phyloP scores from a whole-genome alignment of 805 yeast species.

The Hanseniaspora valbyensis region DNA sequence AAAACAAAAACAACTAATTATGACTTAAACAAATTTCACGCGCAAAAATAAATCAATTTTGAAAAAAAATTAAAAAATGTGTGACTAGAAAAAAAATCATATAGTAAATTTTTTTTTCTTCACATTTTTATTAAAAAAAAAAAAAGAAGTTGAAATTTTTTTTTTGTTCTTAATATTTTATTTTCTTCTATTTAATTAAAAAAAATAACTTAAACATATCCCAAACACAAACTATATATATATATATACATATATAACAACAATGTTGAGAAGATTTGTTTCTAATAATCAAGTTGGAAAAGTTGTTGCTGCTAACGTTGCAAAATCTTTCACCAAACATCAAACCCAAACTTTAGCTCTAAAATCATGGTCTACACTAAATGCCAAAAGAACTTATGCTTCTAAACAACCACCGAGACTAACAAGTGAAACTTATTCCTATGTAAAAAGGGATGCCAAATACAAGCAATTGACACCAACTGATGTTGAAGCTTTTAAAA shows the following conservation, averaged over 20 bases:
- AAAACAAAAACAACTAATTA: no score
- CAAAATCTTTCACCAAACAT: background rate
- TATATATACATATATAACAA: background rate
- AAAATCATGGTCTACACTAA: background rate
- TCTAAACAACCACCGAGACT: conserved; percentile 29
- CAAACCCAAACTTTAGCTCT: background rate
- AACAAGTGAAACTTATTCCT: conserved; percentile 62
- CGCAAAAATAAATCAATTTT: no score
- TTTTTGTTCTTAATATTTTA: no score
- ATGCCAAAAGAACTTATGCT: conserved; percentile 4
- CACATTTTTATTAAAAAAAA: no score
- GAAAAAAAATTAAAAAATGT: no score
- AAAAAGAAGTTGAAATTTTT: no score
- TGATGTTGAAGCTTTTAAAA: conserved; percentile 52
- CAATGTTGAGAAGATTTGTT: background rate
- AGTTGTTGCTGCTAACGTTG: background rate
- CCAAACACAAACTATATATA: background rate
- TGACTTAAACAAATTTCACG: no score
- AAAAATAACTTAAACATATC: no score
- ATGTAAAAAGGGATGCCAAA: conserved; percentile 39
- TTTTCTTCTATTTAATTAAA: background rate
- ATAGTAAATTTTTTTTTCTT: no score
- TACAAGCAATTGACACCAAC: conserved; percentile 43
- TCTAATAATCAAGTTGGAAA: background rate
- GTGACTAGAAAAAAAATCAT: no score